These are phyloP conservation scores for Protomyces pachydermus DNA, from an alignment of 1,139 yeast genomes.

Conservation along the genomic window DNA sequence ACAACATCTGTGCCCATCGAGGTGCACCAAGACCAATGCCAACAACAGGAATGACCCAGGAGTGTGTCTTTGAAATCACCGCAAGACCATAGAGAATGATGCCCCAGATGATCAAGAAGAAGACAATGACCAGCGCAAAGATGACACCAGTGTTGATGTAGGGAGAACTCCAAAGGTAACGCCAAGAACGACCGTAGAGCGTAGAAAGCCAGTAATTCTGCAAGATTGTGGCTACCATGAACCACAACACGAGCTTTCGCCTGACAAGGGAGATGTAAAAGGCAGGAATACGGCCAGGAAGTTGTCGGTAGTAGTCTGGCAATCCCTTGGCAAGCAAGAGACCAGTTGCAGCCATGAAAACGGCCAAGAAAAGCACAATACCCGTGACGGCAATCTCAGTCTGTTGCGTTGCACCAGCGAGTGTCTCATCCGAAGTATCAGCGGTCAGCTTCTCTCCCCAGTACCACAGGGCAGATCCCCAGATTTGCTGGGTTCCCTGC, in stretches of 20 bases:
- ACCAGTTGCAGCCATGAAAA: slow-evolving; percentile 6
- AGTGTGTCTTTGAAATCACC: slow-evolving; percentile 25
- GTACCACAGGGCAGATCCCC: slow-evolving; percentile 30
- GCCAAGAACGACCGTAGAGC: slow-evolving; percentile 28
- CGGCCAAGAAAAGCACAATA: slow-evolving; percentile 23
- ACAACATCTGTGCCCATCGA: slow-evolving; percentile 28
- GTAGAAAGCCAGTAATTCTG: slow-evolving; percentile 30
- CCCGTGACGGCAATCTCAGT: slow-evolving; percentile 24
- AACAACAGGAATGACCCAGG: slow-evolving; percentile 28
- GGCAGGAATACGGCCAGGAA: slow-evolving; percentile 30
- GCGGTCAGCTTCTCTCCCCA: slow-evolving; percentile 27
- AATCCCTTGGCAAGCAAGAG: slow-evolving; percentile 24
- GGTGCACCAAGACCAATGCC: slow-evolving; percentile 30
- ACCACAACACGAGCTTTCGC: slow-evolving; percentile 28
- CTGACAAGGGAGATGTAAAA: slow-evolving; percentile 28
- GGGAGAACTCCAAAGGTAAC: slow-evolving; percentile 27
- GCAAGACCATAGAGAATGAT: slow-evolving; percentile 13
- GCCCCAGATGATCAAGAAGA: slow-evolving; percentile 28
- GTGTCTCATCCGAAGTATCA: slow-evolving; percentile 11
- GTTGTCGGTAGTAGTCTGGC: slow-evolving; percentile 28
- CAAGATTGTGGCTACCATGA: slow-evolving; percentile 25
- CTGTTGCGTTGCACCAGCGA: slow-evolving; percentile 24
- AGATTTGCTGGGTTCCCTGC: slow-evolving; percentile 28
- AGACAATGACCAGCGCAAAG: slow-evolving; percentile 21
- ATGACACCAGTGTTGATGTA: slow-evolving; percentile 17